Evolutionary conservation across 2,329 filamentous ascomycete species (phyloP), one percentile per base, ranked within the genome.

Genomic region (Penicillium crustosum): DNA sequence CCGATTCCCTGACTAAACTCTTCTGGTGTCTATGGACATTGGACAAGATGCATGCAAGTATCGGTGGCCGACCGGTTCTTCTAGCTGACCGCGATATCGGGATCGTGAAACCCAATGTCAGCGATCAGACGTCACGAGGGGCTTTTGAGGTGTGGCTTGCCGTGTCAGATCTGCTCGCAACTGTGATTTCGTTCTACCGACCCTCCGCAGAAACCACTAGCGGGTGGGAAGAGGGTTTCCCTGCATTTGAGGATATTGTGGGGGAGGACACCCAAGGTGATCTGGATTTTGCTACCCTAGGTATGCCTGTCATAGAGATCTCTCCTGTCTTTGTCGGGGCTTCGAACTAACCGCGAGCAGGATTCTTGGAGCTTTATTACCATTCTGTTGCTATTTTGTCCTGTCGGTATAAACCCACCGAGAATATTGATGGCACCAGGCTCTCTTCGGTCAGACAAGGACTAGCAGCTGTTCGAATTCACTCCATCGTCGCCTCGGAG

Each of bases 331-430:
- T 12, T 8, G n/a, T 17, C 12, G 17, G 12, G 5, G 3, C 23
- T 36, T 27, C 43, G 13, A 47, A 54, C 54, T 53, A 53, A 61
- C 53, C 23, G 35, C 9, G 31, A 27, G 10, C 49, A 81, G 79
- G 76, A 15, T 74, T 83, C 6, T 69, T 85, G 8, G 83, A 85
- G 56, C 68, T 85, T 2, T 84, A 81, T 67, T 84, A 85, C 58
- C 80, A 85, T 63, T 78, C 80, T 23, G 81, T 83, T 51, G 81
- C 81, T 36, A 84, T 86, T 64, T 73, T 83, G 2, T 83, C 82
- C 3, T 82, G 83, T 67, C 81, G 82, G 42, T 80, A 80, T 41
- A 67, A 65, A 44, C 39, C 63, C 21, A 59, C 62, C n/a, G 65
- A 72, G 39, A 55, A 50, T 33, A 77, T 74, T 15, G 78, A 81